These are phyloP conservation scores for Coemansia sp. DNA, from an alignment of 192 early-diverging fungal genomes.

Conservation along the genomic window DNA sequence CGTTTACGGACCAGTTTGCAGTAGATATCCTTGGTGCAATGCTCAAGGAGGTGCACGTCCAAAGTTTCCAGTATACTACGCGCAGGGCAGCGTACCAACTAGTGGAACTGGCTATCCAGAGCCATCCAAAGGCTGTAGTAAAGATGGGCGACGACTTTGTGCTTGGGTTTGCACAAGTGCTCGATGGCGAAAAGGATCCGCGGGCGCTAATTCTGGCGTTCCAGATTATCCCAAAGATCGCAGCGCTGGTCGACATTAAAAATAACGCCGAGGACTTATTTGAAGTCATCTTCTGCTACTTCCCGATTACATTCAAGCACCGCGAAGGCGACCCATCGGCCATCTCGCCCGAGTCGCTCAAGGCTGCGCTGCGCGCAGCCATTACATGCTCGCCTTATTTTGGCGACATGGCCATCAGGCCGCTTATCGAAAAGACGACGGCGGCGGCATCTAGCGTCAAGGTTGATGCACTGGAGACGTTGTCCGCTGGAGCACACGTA, in stretches of 20 bases:
- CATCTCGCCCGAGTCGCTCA: constrained; percentile 91
- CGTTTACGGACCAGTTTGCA: constrained; percentile 58
- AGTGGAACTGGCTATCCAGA: constrained; percentile 66
- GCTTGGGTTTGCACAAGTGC: constrained; percentile 74
- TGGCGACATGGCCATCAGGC: constrained; percentile 78
- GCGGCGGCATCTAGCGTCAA: constrained; percentile 86
- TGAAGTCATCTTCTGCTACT: constrained; percentile 98
- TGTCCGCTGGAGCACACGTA: constrained; percentile 71
- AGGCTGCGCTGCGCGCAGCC: constrained; percentile 71
- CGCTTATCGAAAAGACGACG: constrained; percentile 86
- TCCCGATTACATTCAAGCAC: constrained; percentile 98
- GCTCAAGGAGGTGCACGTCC: constrained; percentile 84
- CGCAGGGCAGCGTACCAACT: constrained; percentile 72
- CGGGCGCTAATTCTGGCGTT: constrained; percentile 90
- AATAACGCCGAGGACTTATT: constrained; percentile 87
- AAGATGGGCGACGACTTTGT: constrained; percentile 70
- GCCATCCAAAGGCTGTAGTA: constrained; percentile 56
- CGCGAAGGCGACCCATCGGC: constrained; percentile 93
- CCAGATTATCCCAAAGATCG: constrained; percentile 67
- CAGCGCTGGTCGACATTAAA: constrained; percentile 72
- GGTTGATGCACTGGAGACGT: constrained; percentile 89
- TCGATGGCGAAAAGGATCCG: constrained; percentile 99
- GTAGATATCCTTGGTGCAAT: constrained; percentile 56
- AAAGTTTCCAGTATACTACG: constrained; percentile 83
- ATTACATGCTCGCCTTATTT: constrained; percentile 76